These are phyloP conservation scores for Candida vaughaniae DNA, from an alignment of 805 yeast species.

Conservation along the genomic window DNA sequence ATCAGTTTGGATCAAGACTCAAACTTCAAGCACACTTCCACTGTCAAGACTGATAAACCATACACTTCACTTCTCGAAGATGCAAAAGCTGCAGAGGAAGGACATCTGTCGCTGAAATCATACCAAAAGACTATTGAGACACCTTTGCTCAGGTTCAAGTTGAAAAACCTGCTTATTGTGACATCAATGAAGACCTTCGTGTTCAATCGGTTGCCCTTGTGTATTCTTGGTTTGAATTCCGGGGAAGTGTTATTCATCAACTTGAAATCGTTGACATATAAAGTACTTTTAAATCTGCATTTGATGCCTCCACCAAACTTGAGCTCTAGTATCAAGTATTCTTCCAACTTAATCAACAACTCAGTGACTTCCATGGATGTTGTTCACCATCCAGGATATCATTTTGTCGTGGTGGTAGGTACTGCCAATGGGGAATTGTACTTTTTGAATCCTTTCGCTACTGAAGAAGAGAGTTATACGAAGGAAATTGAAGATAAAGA, in stretches of 20 bases:
- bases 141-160: constrained; percentile 45
- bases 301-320: background rate
- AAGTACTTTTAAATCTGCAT: constrained; percentile 27
- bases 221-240: constrained; percentile 59
- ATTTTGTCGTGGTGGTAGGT: constrained; percentile 53
- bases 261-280: constrained; percentile 43
- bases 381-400: constrained; percentile 33
- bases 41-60: constrained; percentile 20
- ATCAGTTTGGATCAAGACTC: constrained; percentile 33
- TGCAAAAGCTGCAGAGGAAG: background rate
- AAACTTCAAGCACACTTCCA: constrained; percentile 21
- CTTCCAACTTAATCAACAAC: constrained; percentile 12
- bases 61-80: constrained; percentile 19
- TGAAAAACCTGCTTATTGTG: constrained; percentile 34
- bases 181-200: constrained; percentile 38
- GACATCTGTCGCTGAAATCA: background rate
- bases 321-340: constrained; percentile 2
- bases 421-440: constrained; percentile 62
- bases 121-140: constrained; percentile 39
- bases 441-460: constrained; percentile 39
- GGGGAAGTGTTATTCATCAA: constrained; percentile 70
- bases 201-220: constrained; percentile 39
- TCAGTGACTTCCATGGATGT: constrained; percentile 25
- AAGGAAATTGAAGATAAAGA: constrained; percentile 25
- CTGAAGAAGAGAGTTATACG: constrained; percentile 10